Base-by-base conservation (phyloP, 768 basidiomycete species). In the Cubamyces lactineus region DNA sequence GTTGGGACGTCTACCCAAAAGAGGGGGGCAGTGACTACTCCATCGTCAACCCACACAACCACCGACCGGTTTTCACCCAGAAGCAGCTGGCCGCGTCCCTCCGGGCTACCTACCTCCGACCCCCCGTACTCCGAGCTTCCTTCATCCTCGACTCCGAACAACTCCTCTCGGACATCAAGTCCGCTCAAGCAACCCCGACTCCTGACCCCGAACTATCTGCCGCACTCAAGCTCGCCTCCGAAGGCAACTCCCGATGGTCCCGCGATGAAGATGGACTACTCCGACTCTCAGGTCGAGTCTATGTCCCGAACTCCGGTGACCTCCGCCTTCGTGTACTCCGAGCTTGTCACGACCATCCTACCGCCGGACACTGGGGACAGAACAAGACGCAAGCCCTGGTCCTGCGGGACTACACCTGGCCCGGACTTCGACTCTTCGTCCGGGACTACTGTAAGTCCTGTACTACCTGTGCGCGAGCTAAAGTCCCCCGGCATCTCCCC, bases 341-440 rank as follows among this genome's bases (percentile, higher is more conserved):
- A 11, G 13, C 55, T 3, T 47, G 59, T 5, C 77, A 77, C 61
- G 72, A 77, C 50, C 60, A 68, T 23, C 64, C 62, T 2, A 55
- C 70, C 0, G 58, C 72, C 1, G 73, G 76, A 3, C 77, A 78
- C 53, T 73, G 65, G 43, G 75, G 78, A 7, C 66, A 68, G 41
- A 67, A 62, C 23, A 57, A 57, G 61, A 63, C 55, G 5, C 55
- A 57, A 39, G 55, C 48, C 21, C 41, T 71, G 1, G 53, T 75
- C 13, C 41, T 39, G n/a, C 59, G 68, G n/a, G 49, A 75, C 30
- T 75, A 65, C 68, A 64, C 57, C 55, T 77, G 72, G 74, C 73
- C 71, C 9, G 52, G 57, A 21, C 64, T 73, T 38, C 41, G 59
- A 26, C 12, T 45, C 15, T 71, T 67, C 53, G 66, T 78, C 51